Base-by-base conservation (phyloP, 2,329 filamentous ascomycete species). In the Xylariaceae sp. region DNA sequence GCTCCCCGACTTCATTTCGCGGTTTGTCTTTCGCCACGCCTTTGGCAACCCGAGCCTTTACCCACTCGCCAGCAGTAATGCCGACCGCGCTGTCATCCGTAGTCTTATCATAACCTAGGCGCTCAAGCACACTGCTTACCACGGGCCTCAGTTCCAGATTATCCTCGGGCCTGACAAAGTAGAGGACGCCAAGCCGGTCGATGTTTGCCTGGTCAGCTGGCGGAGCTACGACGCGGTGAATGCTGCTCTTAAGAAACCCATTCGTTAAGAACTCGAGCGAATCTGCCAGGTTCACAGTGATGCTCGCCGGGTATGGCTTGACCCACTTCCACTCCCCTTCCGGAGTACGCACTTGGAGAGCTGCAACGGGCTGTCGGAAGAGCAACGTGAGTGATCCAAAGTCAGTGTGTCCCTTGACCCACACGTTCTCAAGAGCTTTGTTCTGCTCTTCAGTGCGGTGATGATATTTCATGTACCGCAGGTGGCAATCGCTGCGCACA, bases 391-490 rank as follows among this genome's bases (percentile, higher is more conserved):
- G 63, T 1, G 73, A 79, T 1, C 79, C 79, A 36, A 81, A 73
- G 56, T 84, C 80, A 0, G 80, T 82, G 61, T 84, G 80, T 0
- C 70, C 69, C 12, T 68, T 65, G 1, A 69, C 64, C 66, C 68
- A 74, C 14, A 72, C 53, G 28, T 72, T 66, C 0, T 66, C 66
- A 3, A 69, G 59, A 22, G 59, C 61, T 10, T 56, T 41, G 63
- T 79, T 80, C 31, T 75, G 72, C 14, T 75, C 74, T 4, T 67
- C 60, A 1, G 71, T 72, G 12, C 79, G 74, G 0, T 70, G 70
- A 50, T 76, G 73, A 58, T 84, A 84, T 53, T 80, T 76, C 80
- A 83, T 83, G 64, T 83, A 83, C 7, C 82, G 75, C 33, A 83
- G 71, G 59, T 83, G 79, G 47, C 78, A 78, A 57, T 83, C 80